A percentile compares a stretch with the other conserved stretches of the same genome.
These are phyloP conservation scores for Phylloporus sp. DNA, from an alignment of 1,284 basidiomycete genomes.

Conservation along the genomic window DNA sequence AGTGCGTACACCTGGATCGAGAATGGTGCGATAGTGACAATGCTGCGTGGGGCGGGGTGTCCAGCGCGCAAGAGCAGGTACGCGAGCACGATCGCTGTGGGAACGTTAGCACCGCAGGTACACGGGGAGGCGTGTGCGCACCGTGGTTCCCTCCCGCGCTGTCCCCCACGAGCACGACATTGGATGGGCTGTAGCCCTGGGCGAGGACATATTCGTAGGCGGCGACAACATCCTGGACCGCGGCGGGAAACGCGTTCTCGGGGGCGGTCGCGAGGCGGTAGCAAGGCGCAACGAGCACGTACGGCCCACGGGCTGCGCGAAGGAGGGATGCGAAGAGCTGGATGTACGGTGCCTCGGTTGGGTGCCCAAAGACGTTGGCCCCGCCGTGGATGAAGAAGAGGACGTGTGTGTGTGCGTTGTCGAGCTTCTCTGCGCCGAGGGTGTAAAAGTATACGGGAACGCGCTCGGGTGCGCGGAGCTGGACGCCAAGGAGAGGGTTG, in stretches of 20 bases:
- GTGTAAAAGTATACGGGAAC: conserved; percentile 31
- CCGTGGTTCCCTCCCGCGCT: conserved; percentile 38
- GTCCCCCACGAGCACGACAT: conserved; percentile 32
- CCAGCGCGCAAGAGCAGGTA: conserved; percentile 27
- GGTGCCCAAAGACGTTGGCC: conserved; percentile 30
- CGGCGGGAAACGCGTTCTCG: conserved; percentile 36
- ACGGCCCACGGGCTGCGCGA: conserved; percentile 16
- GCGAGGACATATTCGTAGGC: conserved; percentile 37
- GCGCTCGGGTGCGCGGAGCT: conserved; percentile 25
- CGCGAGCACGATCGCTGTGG: conserved; percentile 32
- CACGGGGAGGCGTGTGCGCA: conserved; percentile 7
- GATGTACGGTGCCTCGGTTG: conserved; percentile 9
- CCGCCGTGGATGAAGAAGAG: conserved; percentile 39
- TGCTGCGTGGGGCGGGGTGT: conserved; percentile 10
- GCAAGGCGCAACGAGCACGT: conserved; percentile 30
- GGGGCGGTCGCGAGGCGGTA: conserved; percentile 35
- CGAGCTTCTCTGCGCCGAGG: neutral
- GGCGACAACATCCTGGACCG: conserved; percentile 31
- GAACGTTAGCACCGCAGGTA: too few species aligned
- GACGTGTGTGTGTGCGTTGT: conserved; percentile 19
- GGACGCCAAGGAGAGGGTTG: conserved; percentile 7
- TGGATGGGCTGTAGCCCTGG: conserved; percentile 28
- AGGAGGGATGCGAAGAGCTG: conserved; percentile 26
- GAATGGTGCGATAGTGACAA: conserved; percentile 24
- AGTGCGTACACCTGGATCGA: neutral